Base-by-base conservation (phyloP, 1,139 yeast species). In the Scheffersomyces parashehatae region DNA sequence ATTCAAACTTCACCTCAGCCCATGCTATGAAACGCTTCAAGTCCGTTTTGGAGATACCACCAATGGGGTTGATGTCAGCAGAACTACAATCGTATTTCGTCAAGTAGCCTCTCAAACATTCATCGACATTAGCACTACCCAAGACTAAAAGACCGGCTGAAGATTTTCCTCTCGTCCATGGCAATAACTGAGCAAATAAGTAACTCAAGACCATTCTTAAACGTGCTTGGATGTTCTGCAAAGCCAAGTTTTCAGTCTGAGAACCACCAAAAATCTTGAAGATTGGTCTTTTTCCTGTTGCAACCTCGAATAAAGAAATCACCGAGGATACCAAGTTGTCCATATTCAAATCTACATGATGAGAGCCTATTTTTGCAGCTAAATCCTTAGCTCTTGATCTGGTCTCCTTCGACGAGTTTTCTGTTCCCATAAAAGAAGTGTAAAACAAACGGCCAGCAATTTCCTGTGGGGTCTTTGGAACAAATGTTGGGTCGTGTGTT, bases 121-220 rank as follows among this genome's bases (percentile, higher is more conserved):
- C 99, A 64, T 93, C 99, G n/a, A 93, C 99, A 62, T 93, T 93
- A 6, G 99, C 97, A 60, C 95, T 85, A 1, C 99, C 99, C 44
- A 93, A 73, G 7, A 93, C 99, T 36, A 93, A 72, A 40, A 93
- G 68, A 4, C 90, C 90, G 12, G 83, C 77, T 39, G 78, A 73
- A 29, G 75, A 73, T 38, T 77, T 68, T 28, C 44, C 45, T 53
- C 98, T 77, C 12, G 90, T 88, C 98, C 99, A 93, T 5, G 99
- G 99, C 44, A 93, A 73, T 41, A 93, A 71, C 59, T 93, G 97
- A 0, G 99, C 98, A 75, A 93, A 90, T 38, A 93, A 66, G 59
- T 93, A 93, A 24, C 96, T 87, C 42, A 91, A 67, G 1, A 93
- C 97, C 99, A 93, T 93, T 64, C 99, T 76, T 45, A 90, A 68